phyloP scores from a whole-genome alignment of 1,139 yeast species.

The Schwanniomyces etchellsii region DNA sequence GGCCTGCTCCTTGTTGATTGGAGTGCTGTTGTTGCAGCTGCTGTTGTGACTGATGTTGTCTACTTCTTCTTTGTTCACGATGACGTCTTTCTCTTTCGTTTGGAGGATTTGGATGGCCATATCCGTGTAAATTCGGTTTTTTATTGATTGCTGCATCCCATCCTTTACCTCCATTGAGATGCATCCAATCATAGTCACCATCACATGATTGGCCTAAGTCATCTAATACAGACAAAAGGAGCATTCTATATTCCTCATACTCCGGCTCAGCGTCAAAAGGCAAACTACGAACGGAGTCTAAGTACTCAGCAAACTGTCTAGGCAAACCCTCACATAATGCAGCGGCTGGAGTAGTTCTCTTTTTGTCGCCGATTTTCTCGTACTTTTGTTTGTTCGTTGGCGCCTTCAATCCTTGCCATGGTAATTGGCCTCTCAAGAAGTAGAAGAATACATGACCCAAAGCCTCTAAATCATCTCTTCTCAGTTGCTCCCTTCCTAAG shows the following conservation, averaged over 20 bases:
- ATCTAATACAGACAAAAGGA: conserved; percentile 69
- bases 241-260: conserved; percentile 73
- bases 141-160: conserved; percentile 83
- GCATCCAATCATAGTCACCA: conserved; percentile 93
- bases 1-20: conserved; percentile 32
- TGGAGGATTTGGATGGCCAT: conserved; percentile 61
- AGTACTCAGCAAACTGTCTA: conserved; percentile 78
- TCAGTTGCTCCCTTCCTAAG: conserved; percentile 90
- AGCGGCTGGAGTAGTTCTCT: conserved; percentile 75
- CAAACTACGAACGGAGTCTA: conserved; percentile 75
- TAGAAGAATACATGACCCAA: conserved; percentile 94
- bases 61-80: conserved; percentile 36
- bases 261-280: conserved; percentile 95
- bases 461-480: conserved; percentile 94
- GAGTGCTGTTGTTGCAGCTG: conserved; percentile 16
- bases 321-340: conserved; percentile 84
- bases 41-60: conserved; percentile 26
- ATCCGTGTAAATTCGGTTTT: conserved; percentile 87
- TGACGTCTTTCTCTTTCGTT: conserved; percentile 52
- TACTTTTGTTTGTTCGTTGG: conserved; percentile 94
- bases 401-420: conserved; percentile 99
- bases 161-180: conserved; percentile 84
- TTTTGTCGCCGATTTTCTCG: conserved; percentile 94
- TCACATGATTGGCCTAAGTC: conserved; percentile 72
- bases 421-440: conserved; percentile 87